These are phyloP conservation scores for Pholiota molesta DNA, from an alignment of 768 basidiomycete genomes.

Conservation along the genomic window DNA sequence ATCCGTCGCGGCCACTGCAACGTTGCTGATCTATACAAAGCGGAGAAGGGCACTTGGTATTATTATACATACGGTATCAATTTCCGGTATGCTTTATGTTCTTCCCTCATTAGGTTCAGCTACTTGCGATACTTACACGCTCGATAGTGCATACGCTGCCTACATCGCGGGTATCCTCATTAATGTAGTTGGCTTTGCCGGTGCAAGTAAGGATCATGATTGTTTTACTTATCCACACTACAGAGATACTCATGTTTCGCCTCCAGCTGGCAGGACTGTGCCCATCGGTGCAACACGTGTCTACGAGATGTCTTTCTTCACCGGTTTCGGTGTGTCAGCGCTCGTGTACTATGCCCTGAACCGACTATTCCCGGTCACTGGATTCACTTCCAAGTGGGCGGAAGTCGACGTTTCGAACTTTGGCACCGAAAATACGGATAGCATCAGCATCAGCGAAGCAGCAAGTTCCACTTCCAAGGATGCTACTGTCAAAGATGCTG, in stretches of 20 bases:
- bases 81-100: slow-evolving; percentile 51
- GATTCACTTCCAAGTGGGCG: slow-evolving; percentile 47
- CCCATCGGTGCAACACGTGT: slow-evolving; percentile 72
- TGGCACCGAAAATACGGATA: background rate
- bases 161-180: slow-evolving; percentile 78
- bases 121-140: background rate
- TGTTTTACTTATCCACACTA: slow-evolving; percentile 1
- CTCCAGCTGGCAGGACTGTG: slow-evolving; percentile 57
- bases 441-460: background rate
- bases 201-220: slow-evolving; percentile 57
- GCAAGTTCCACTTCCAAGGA: background rate
- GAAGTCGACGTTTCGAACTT: slow-evolving; percentile 57
- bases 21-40: slow-evolving; percentile 71
- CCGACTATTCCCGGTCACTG: slow-evolving; percentile 60
- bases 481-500: too few species aligned
- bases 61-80: slow-evolving; percentile 77
- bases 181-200: slow-evolving; percentile 82
- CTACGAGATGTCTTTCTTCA: slow-evolving; percentile 81
- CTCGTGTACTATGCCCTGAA: slow-evolving; percentile 65
- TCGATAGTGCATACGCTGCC: slow-evolving; percentile 58
- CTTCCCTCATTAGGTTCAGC: background rate
- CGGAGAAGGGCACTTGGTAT: slow-evolving; percentile 65
- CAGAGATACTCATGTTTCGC: slow-evolving; percentile 4
- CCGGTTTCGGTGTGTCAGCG: slow-evolving; percentile 75
- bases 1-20: slow-evolving; percentile 71